Evolutionary conservation across 176 grass and related monocot species (phyloP).

Genomic region (Ensete ventricosum): DNA sequence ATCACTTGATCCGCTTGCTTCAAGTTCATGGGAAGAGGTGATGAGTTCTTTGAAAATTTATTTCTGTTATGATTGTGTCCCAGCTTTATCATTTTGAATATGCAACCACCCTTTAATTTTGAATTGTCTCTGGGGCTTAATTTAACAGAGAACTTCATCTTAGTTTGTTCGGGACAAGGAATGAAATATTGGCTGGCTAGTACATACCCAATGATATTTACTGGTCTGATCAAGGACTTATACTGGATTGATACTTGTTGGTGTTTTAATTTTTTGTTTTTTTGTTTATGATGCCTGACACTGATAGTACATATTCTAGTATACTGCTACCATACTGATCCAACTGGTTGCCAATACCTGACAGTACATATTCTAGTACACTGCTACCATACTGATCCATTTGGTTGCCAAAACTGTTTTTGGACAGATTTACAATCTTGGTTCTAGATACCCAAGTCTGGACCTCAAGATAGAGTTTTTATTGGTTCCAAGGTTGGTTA

Average conservation of each 20-base stretch:
- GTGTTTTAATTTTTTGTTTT: neutral
- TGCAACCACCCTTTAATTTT: neutral
- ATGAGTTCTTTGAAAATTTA: slow-evolving; percentile 20
- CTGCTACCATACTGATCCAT: too few species aligned
- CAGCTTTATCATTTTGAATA: neutral
- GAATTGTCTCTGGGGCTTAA: neutral
- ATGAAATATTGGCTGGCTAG: too few species aligned
- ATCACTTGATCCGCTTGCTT: slow-evolving; percentile 72
- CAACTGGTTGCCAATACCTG: too few species aligned
- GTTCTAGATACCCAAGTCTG: too few species aligned
- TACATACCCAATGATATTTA: neutral
- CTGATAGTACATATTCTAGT: neutral
- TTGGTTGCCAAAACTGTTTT: too few species aligned
- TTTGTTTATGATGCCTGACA: neutral
- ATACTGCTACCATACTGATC: too few species aligned
- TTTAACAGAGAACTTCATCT: too few species aligned
- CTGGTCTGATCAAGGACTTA: neutral
- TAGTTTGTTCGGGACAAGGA: too few species aligned
- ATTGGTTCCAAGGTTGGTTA: neutral
- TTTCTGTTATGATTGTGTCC: neutral
- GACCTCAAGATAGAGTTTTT: too few species aligned
- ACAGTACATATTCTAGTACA: too few species aligned
- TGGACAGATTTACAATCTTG: too few species aligned
- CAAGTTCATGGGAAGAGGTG: slow-evolving; percentile 89
- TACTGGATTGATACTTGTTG: too few species aligned